These are phyloP conservation scores for Vigna nakashimae DNA, from an alignment of 306 rosid species.

Conservation along the genomic window DNA sequence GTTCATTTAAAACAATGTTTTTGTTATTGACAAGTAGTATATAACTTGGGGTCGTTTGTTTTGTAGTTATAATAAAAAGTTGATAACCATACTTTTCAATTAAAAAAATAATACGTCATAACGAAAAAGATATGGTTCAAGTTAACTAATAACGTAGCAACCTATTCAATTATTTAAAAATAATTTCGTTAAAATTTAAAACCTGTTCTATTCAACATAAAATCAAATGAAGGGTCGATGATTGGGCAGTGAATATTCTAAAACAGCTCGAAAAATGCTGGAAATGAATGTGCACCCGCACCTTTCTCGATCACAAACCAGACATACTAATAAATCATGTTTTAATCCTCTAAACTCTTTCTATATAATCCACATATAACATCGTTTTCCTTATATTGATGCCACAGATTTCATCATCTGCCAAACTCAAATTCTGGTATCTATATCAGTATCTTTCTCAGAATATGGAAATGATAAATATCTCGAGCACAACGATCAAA, in stretches of 20 bases:
- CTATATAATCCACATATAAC: slow-evolving; percentile 9
- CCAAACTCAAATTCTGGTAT: background rate
- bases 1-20: background rate
- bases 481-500: no score
- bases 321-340: background rate
- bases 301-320: slow-evolving; percentile 2
- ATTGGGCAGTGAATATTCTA: slow-evolving; percentile 19
- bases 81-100: background rate
- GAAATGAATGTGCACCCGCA: slow-evolving; percentile 28
- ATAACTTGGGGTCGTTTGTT: background rate
- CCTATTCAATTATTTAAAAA: background rate
- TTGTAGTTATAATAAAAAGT: background rate
- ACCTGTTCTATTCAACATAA: background rate
- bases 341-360: background rate
- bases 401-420: background rate
- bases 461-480: background rate
- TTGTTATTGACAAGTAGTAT: background rate
- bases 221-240: background rate
- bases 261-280: slow-evolving; percentile 27
- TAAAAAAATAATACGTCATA: background rate
- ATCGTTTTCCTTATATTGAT: background rate
- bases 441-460: background rate
- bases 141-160: background rate
- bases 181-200: background rate
- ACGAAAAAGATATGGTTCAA: background rate